Evolutionary conservation across 192 early-diverging fungal genomes (phyloP).

Genomic region (Coemansia sp.): DNA sequence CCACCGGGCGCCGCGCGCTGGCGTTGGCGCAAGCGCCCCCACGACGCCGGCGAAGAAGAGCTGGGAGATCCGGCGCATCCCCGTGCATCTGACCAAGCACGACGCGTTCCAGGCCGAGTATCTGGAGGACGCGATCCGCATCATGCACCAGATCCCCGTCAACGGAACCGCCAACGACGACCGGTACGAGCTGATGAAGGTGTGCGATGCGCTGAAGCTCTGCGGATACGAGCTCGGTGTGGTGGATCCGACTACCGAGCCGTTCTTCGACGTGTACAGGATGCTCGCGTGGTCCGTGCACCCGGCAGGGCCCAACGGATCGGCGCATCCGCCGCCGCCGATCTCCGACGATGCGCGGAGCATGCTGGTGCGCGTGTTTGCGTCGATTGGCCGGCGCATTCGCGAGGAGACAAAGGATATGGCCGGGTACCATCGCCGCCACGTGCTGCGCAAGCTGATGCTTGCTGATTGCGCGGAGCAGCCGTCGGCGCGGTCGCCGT

Average conservation of each 20-base stretch:
- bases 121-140: constrained; percentile 13
- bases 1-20: not conserved
- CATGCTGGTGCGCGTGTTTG: constrained; percentile 35
- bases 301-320: constrained; percentile 16
- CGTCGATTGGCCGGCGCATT: constrained; percentile 32
- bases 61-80: constrained; percentile 30
- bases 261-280: constrained; percentile 31
- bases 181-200: constrained; percentile 46
- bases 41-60: constrained; percentile 11
- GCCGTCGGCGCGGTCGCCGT: not conserved
- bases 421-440: constrained; percentile 44
- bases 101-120: constrained; percentile 34
- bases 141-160: constrained; percentile 22
- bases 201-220: constrained; percentile 51
- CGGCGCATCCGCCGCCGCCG: constrained; percentile 26
- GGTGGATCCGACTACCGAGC: constrained; percentile 7
- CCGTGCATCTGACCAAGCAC: constrained; percentile 43
- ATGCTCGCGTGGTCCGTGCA: constrained; percentile 45
- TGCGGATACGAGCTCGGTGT: constrained; percentile 46
- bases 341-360: constrained; percentile 25
- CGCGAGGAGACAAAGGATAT: constrained; percentile 47
- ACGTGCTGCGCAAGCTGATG: constrained; percentile 43
- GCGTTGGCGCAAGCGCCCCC: not conserved
- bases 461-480: constrained; percentile 12
- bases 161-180: constrained; percentile 25